These are phyloP conservation scores for Neofusicoccum cordaticola DNA, from an alignment of 2,329 filamentous ascomycete species.

Conservation along the genomic window DNA sequence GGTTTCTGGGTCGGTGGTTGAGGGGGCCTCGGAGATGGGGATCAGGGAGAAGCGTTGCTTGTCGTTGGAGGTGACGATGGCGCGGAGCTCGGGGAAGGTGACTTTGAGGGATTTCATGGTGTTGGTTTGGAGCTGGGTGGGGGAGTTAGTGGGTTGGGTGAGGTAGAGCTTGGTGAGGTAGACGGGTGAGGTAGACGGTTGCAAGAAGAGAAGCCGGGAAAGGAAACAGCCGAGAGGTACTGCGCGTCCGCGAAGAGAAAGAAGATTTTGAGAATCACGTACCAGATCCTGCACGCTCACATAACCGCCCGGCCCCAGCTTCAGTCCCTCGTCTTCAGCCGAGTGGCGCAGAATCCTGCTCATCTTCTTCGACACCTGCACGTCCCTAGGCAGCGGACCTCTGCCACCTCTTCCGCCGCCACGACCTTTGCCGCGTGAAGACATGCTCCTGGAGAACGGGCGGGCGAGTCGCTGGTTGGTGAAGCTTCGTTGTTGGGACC, in stretches of 20 bases:
- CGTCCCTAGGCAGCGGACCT: slow-evolving; percentile 35
- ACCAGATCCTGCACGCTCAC: slow-evolving; percentile 59
- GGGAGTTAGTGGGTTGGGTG: not conserved
- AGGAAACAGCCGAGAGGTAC: not conserved
- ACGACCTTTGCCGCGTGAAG: not conserved
- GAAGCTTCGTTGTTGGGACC: not conserved
- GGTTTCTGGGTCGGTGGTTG: not conserved
- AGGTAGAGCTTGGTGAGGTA: too few species aligned
- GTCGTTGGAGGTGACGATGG: slow-evolving; percentile 70
- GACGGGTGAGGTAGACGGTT: too few species aligned
- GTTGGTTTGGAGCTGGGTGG: slow-evolving; percentile 52
- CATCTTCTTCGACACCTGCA: slow-evolving; percentile 49
- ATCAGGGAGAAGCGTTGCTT: slow-evolving; percentile 90
- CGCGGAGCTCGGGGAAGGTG: slow-evolving; percentile 70
- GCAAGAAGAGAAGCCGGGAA: not conserved
- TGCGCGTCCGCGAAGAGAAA: not conserved
- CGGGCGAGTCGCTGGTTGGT: not conserved
- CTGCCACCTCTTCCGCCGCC: slow-evolving; percentile 3
- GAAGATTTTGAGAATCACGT: slow-evolving; percentile 23
- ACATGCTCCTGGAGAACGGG: not conserved
- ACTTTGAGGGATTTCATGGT: slow-evolving; percentile 66
- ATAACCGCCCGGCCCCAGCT: slow-evolving; percentile 59
- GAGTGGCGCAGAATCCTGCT: slow-evolving; percentile 60
- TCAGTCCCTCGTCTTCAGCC: slow-evolving; percentile 58
- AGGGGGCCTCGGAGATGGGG: slow-evolving; percentile 39